phyloP scores from a whole-genome alignment of 2,329 filamentous ascomycete species.

The Podosphaera aphanis region DNA sequence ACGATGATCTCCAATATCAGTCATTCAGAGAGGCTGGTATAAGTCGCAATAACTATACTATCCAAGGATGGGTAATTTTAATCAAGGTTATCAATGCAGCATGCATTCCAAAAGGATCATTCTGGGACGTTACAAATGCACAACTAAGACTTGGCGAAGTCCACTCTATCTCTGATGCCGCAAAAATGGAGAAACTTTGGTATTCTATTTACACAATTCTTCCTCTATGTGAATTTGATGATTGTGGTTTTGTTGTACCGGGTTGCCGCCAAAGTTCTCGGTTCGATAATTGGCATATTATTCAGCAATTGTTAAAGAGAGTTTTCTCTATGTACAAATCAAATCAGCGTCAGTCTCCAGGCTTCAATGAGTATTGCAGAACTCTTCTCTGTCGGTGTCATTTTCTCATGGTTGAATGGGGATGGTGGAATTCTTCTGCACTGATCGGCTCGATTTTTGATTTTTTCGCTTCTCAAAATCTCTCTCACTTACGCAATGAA shows the following conservation, averaged over 20 bases:
- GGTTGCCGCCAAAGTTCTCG: conserved; percentile 18
- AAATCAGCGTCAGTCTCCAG: conserved; percentile 30
- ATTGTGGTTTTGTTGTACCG: conserved; percentile 24
- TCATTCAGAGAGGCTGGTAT: conserved; percentile 28
- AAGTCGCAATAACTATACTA: conserved; percentile 20
- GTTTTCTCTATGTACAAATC: conserved; percentile 34
- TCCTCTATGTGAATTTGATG: conserved; percentile 36
- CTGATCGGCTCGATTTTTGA: conserved; percentile 41
- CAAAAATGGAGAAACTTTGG: conserved; percentile 32
- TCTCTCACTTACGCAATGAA: conserved; percentile 40
- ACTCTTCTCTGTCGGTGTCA: conserved; percentile 36
- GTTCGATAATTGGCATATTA: conserved; percentile 35
- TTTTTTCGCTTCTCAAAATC: conserved; percentile 39
- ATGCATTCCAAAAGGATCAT: conserved; percentile 27
- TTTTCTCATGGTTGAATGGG: conserved; percentile 39
- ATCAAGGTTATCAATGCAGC: conserved; percentile 29
- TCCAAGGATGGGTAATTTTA: conserved; percentile 34
- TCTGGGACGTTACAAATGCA: conserved; percentile 34
- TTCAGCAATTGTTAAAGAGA: conserved; percentile 30
- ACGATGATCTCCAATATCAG: conserved; percentile 23
- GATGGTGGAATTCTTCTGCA: conserved; percentile 31
- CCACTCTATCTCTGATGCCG: conserved; percentile 20
- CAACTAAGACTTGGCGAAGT: conserved; percentile 19
- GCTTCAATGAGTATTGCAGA: conserved; percentile 42
- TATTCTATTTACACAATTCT: conserved; percentile 33